phyloP scores from a whole-genome alignment of 768 basidiomycete genomes.

The Tephrocybe sp. region DNA sequence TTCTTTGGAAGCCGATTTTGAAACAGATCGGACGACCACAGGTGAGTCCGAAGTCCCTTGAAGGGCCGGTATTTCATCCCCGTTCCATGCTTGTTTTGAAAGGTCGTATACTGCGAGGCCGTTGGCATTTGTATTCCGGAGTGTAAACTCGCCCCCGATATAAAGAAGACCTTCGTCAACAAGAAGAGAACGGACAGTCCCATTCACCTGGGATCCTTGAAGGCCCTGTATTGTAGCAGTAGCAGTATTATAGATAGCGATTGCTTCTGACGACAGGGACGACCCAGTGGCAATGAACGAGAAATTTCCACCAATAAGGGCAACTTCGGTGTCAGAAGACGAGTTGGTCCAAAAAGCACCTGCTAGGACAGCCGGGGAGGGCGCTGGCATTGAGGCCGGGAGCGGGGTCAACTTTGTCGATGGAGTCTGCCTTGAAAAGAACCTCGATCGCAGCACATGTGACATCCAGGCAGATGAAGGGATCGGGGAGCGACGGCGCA shows the following conservation, averaged over 20 bases:
- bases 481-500: constrained; percentile 38
- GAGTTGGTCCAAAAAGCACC: constrained; percentile 90
- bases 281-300: constrained; percentile 48
- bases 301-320: constrained; percentile 91
- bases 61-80: constrained; percentile 57
- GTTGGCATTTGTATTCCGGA: constrained; percentile 54
- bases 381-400: constrained; percentile 52
- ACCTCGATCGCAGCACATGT: constrained; percentile 38
- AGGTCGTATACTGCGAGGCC: constrained; percentile 86
- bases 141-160: constrained; percentile 82
- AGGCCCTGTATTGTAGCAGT: constrained; percentile 52
- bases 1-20: constrained; percentile 55
- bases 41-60: constrained; percentile 50
- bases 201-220: constrained; percentile 62
- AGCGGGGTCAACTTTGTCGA: constrained; percentile 44
- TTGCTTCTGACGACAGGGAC: constrained; percentile 43
- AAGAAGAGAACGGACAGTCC: constrained; percentile 74
- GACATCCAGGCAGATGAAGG: constrained; percentile 49
- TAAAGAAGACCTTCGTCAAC: constrained; percentile 73
- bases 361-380: constrained; percentile 80
- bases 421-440: constrained; percentile 57
- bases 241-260: constrained; percentile 71
- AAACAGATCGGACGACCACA: constrained; percentile 73
- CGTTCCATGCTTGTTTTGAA: constrained; percentile 57
- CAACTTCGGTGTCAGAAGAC: constrained; percentile 59